Evolutionary conservation across 2,329 filamentous ascomycete species (phyloP).

Genomic region (Aspergillus thermomutatus): DNA sequence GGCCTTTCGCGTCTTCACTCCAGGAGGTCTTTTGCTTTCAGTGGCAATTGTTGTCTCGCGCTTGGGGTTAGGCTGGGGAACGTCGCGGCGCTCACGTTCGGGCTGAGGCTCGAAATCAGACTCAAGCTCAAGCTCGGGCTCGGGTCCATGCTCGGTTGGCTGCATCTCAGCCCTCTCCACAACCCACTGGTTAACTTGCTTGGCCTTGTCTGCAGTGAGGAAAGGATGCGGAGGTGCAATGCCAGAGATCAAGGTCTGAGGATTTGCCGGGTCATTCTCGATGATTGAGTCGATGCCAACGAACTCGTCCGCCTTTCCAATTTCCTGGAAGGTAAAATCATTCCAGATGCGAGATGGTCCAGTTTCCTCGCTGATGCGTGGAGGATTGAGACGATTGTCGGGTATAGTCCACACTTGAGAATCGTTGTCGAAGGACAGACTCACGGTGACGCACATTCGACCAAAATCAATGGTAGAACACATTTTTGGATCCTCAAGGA

Average conservation of each 20-base stretch:
- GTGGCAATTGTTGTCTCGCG: neutral
- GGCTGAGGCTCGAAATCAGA: neutral
- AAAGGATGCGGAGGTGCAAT: conserved; percentile 18
- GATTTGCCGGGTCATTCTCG: conserved; percentile 10
- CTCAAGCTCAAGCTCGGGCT: neutral
- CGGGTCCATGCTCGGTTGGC: neutral
- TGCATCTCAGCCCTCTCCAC: conserved; percentile 20
- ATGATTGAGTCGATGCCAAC: conserved; percentile 10
- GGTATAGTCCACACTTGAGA: conserved; percentile 9
- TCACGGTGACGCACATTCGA: conserved; percentile 23
- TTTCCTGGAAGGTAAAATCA: conserved; percentile 26
- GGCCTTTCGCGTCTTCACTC: conserved; percentile 19
- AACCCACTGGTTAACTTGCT: conserved; percentile 29
- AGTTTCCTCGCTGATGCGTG: conserved; percentile 13
- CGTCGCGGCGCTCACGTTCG: neutral
- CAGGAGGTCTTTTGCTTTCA: conserved; percentile 10
- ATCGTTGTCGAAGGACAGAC: conserved; percentile 15
- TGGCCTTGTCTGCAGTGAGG: conserved; percentile 25
- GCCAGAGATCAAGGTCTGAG: conserved; percentile 1
- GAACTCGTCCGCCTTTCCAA: conserved; percentile 27
- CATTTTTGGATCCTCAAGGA: conserved; percentile 20
- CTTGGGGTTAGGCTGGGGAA: neutral
- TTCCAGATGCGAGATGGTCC: conserved; percentile 30
- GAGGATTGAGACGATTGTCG: conserved; percentile 17
- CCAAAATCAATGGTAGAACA: conserved; percentile 9